Percentiles rank a stretch among this genome's conserved stretches.
Evolutionary conservation across 495 filamentous ascomycete species (phyloP).

Genomic region (Podospora sp.): DNA sequence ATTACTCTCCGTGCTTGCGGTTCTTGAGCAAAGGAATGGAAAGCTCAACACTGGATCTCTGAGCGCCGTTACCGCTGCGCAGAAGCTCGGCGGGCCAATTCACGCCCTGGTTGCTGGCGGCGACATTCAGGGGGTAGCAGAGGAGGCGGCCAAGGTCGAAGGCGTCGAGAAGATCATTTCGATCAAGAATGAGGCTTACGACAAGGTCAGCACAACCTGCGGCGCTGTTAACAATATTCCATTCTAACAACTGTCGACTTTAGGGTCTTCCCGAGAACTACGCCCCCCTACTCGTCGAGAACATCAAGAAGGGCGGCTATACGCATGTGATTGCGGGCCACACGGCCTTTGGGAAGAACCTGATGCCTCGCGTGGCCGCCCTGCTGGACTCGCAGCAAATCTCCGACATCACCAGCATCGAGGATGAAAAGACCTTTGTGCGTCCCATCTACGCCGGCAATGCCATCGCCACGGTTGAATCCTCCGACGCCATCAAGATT

Average conservation of each 20-base stretch:
- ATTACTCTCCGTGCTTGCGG: slow-evolving; percentile 82
- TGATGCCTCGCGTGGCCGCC: slow-evolving; percentile 94
- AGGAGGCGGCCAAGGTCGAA: slow-evolving; percentile 84
- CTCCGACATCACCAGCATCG: slow-evolving; percentile 83
- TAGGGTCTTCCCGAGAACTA: slow-evolving; percentile 93
- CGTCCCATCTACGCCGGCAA: slow-evolving; percentile 98
- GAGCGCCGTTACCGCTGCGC: slow-evolving; percentile 82
- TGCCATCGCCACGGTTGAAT: slow-evolving; percentile 95
- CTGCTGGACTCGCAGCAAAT: slow-evolving; percentile 90
- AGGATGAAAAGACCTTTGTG: slow-evolving; percentile 93
- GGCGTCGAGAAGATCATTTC: slow-evolving; percentile 89
- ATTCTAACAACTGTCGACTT: neutral
- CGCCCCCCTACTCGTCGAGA: slow-evolving; percentile 89
- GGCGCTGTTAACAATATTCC: neutral
- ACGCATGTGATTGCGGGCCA: slow-evolving; percentile 89
- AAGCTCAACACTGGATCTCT: slow-evolving; percentile 81
- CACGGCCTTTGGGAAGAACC: slow-evolving; percentile 95
- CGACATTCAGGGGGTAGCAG: slow-evolving; percentile 76
- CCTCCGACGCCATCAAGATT: slow-evolving; percentile 80
- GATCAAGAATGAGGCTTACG: slow-evolving; percentile 86
- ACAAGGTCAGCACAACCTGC: slow-evolving; percentile 63
- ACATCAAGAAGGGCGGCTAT: slow-evolving; percentile 90
- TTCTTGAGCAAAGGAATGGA: slow-evolving; percentile 92
- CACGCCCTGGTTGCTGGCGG: slow-evolving; percentile 88
- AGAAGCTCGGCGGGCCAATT: slow-evolving; percentile 81